Conservation (phyloP, 768 basidiomycete genomes). For the Rhodotorula paludigena region DNA sequence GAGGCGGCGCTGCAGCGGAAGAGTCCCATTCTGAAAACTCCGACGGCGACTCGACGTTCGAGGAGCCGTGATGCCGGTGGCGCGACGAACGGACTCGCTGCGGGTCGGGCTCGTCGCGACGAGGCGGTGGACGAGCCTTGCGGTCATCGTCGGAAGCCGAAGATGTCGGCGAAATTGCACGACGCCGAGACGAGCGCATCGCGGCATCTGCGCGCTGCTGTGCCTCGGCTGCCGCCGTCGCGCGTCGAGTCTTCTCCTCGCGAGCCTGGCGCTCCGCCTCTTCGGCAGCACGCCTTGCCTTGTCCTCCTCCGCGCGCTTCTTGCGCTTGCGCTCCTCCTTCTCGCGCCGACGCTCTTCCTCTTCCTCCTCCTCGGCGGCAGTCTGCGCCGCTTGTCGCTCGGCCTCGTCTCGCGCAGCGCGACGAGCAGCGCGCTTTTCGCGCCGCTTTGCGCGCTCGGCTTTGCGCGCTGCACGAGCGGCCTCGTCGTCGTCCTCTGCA, state of each 20-base stretch:
- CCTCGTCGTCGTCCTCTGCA: slow-evolving; percentile 1
- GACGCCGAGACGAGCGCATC: neutral
- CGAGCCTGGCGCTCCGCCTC: neutral
- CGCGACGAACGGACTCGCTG: neutral
- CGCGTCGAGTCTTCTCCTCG: too few species aligned
- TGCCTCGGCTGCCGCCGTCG: neutral
- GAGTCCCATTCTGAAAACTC: neutral
- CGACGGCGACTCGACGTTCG: slow-evolving; percentile 8
- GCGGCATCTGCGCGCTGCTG: neutral
- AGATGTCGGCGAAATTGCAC: neutral
- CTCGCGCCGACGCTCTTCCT: neutral
- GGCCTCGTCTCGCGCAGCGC: neutral
- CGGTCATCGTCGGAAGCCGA: neutral
- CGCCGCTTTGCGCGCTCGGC: slow-evolving; percentile 15
- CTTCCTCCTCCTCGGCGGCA: neutral
- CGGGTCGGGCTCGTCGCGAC: neutral
- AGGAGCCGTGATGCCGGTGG: slow-evolving; percentile 14
- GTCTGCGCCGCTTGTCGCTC: neutral
- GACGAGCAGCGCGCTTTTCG: slow-evolving; percentile 3
- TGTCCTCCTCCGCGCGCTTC: neutral
- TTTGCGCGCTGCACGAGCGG: slow-evolving; percentile 10
- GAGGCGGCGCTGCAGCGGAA: neutral
- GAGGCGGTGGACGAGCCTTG: neutral
- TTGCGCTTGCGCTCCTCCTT: neutral
- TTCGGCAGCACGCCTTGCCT: neutral